A percentile compares a stretch with the other conserved stretches of the same genome.
phyloP scores from a whole-genome alignment of 495 filamentous ascomycete genomes.

The Aspergillus sclerotiicarbonarius region DNA sequence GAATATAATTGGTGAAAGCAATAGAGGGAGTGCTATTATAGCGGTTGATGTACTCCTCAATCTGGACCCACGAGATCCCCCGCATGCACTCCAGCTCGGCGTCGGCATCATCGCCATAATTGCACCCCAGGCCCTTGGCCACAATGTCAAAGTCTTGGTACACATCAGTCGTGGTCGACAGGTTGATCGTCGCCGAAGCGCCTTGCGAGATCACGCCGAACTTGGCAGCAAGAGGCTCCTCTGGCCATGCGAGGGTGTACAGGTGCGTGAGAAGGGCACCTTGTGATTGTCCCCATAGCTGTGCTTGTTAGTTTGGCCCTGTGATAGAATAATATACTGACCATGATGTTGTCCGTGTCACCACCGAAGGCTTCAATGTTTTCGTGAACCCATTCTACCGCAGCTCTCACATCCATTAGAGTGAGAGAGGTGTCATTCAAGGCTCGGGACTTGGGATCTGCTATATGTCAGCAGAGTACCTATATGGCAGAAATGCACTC shows the following conservation, averaged over 20 bases:
- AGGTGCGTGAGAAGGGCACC: conserved; percentile 24
- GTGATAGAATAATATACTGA: conserved; percentile 8
- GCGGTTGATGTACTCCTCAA: conserved; percentile 36
- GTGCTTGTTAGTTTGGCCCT: background rate
- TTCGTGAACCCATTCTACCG: conserved; percentile 54
- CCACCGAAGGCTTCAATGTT: conserved; percentile 59
- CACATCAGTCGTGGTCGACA: conserved; percentile 13
- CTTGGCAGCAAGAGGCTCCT: conserved; percentile 17
- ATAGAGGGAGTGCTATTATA: conserved; percentile 23
- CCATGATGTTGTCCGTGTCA: conserved; percentile 44
- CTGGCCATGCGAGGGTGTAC: conserved; percentile 21
- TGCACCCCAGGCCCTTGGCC: conserved; percentile 42
- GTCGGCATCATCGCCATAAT: conserved; percentile 30
- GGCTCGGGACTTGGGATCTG: conserved; percentile 21
- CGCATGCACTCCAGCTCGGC: conserved; percentile 47
- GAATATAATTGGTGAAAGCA: conserved; percentile 18
- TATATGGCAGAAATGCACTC: conserved; percentile 34
- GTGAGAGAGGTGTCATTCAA: conserved; percentile 43
- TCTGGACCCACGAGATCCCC: conserved; percentile 29
- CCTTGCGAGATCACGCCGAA: conserved; percentile 20
- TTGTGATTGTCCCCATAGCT: conserved; percentile 42
- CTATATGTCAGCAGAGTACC: background rate
- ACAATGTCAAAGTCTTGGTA: conserved; percentile 42
- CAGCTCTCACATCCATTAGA: conserved; percentile 60
- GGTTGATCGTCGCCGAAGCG: conserved; percentile 7